phyloP scores from a whole-genome alignment of 2,329 filamentous ascomycete genomes.

The Aureobasidium sp. region DNA sequence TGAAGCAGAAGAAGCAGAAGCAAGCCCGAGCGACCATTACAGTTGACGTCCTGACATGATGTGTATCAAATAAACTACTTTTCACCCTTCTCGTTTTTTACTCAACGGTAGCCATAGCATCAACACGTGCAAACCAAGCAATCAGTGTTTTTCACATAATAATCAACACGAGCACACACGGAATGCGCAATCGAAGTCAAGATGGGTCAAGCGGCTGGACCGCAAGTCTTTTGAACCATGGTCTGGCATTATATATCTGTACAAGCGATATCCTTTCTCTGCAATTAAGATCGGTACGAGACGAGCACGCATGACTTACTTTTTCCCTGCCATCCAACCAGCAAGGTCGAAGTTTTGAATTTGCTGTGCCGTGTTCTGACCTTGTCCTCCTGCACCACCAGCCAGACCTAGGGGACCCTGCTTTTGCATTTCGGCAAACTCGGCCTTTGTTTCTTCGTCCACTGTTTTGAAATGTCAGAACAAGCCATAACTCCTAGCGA shows the following conservation, averaged over 20 bases:
- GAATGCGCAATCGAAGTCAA: background rate
- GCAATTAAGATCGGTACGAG: background rate
- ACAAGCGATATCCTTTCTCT: background rate
- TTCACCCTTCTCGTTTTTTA: background rate
- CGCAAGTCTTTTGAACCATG: background rate
- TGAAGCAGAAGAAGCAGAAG: background rate
- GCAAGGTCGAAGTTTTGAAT: conserved; percentile 61
- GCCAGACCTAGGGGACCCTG: conserved; percentile 51
- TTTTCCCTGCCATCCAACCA: conserved; percentile 58
- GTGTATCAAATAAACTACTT: conserved; percentile 7
- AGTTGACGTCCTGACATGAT: conserved; percentile 12
- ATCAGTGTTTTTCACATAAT: too few species aligned
- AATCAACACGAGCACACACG: too few species aligned
- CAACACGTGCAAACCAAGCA: background rate
- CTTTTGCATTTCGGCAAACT: conserved; percentile 87
- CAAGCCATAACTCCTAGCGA: background rate
- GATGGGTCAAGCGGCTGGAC: background rate
- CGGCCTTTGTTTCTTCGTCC: conserved; percentile 91
- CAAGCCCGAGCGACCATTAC: background rate
- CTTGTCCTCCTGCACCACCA: conserved; percentile 19
- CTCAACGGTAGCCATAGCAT: background rate
- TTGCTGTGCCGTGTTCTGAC: conserved; percentile 40
- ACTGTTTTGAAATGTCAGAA: conserved; percentile 49
- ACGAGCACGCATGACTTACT: background rate
- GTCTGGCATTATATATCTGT: background rate